Percentiles rank a stretch among this genome's conserved stretches.
Conservation (phyloP, 176 grass and related monocot genomes). For the Elaeis guineensis region DNA sequence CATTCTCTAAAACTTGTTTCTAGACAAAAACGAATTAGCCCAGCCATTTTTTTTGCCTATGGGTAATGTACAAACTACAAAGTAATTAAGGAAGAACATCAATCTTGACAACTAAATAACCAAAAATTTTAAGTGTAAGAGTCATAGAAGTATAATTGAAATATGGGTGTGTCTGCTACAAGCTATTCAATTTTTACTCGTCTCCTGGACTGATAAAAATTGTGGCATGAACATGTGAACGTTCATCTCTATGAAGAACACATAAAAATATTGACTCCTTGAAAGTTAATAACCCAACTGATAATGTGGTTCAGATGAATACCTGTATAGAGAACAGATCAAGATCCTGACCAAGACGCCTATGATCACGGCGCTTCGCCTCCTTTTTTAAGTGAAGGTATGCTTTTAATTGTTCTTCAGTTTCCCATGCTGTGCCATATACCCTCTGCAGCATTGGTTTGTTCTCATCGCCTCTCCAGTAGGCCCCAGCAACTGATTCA, state of each 20-base stretch:
- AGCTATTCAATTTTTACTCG: too few species aligned
- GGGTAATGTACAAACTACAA: too few species aligned
- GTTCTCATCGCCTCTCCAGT: conserved; percentile 94
- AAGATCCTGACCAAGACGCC: conserved; percentile 90
- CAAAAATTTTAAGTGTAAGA: too few species aligned
- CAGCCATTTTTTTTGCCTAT: too few species aligned
- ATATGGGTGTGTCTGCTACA: too few species aligned
- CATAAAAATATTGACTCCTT: not conserved
- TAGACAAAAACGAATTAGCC: too few species aligned
- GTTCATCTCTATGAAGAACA: not conserved
- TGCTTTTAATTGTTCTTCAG: conserved; percentile 69
- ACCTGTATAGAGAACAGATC: conserved; percentile 99
- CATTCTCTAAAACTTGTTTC: too few species aligned
- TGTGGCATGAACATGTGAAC: too few species aligned
- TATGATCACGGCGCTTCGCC: conserved; percentile 86
- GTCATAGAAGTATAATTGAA: too few species aligned
- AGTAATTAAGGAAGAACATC: too few species aligned
- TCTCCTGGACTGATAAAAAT: too few species aligned
- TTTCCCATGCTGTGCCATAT: conserved; percentile 98
- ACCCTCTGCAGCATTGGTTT: conserved; percentile 96
- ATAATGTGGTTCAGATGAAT: conserved; percentile 16
- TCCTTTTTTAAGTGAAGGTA: conserved; percentile 89
- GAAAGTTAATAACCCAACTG: not conserved
- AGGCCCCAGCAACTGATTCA: conserved; percentile 91
- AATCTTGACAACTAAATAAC: too few species aligned